Evolutionary conservation across 2,329 filamentous ascomycete species (phyloP), one percentile per base, ranked within the genome.

Genomic region (Xylariaceae sp.): DNA sequence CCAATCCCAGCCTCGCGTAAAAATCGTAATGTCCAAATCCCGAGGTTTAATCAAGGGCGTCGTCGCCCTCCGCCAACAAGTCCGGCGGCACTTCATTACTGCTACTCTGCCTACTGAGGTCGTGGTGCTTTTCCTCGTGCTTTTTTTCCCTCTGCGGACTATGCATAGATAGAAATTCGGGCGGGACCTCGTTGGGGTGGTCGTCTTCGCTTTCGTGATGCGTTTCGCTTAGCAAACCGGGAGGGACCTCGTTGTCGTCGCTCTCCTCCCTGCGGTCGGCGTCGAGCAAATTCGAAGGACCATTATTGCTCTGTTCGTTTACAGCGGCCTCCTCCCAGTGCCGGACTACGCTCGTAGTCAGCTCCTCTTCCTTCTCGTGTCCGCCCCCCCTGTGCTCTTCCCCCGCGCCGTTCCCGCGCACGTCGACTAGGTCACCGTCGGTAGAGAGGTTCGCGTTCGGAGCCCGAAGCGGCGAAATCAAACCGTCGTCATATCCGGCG

Each of bases 91-190:
- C 62, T 23, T 65, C 62, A 19, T 69, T 67, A 16, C 50, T 59
- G 40, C 65, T 65, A 20, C 60, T 65, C 49, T 67, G 61, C 44
- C 65, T 65, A 43, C 62, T 63, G 9, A 59, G 12, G 23, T 52
- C 51, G 18, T 48, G 45, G 21, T 48, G 29, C 19, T 51, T 48
- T 19, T 12, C 20, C 51, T 48, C 52, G 26, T 57, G 52, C 14
- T 53, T 49, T 16, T n/a, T n/a, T n/a, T 49, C 49, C n/a, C 55
- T 50, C 19, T 57, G 52, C 10, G 65, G 61, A 41, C 61, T 66
- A 21, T 80, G 77, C 62, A 82, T 77, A 10, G 77, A 77, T 6
- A 84, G 61, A 60, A 85, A 83, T 55, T 84, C 81, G 0, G 71
- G 70, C 1, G 81, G 81, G 7, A 84, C 75, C 49, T 81, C 80